Percentiles rank a stretch among this genome's conserved stretches.
These are phyloP conservation scores for Apium graveolens DNA, from an alignment of 129 eudicot species.

Conservation along the genomic window DNA sequence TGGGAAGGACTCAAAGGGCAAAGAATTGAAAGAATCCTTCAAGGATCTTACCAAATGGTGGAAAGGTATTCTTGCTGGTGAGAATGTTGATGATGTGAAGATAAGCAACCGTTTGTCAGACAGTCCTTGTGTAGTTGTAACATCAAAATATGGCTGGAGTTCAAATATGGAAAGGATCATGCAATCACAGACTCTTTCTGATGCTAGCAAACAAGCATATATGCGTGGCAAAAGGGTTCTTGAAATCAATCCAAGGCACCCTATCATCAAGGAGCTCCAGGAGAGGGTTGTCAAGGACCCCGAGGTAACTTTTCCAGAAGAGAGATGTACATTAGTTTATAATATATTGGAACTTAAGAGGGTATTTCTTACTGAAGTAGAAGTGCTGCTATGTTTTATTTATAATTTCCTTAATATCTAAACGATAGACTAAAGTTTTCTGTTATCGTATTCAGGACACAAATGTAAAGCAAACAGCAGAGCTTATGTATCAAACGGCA, in stretches of 20 bases:
- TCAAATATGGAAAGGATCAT: slow-evolving; percentile 93
- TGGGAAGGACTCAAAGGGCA: slow-evolving; percentile 71
- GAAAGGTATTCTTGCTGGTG: slow-evolving; percentile 73
- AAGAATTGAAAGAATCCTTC: slow-evolving; percentile 83
- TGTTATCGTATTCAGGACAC: slow-evolving; percentile 33
- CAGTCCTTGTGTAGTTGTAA: slow-evolving; percentile 95
- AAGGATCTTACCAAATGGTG: slow-evolving; percentile 96
- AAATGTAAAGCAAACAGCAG: slow-evolving; percentile 62
- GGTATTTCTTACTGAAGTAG: neutral
- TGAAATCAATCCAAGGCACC: slow-evolving; percentile 93
- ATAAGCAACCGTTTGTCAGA: slow-evolving; percentile 94
- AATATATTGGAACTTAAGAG: neutral
- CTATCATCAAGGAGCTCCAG: slow-evolving; percentile 82
- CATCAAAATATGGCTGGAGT: slow-evolving; percentile 93
- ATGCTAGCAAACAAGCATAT: slow-evolving; percentile 79
- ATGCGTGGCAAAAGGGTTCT: slow-evolving; percentile 97
- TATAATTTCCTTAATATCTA: neutral
- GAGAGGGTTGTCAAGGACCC: slow-evolving; percentile 78
- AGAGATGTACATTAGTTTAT: neutral
- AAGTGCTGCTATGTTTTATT: neutral
- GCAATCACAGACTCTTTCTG: slow-evolving; percentile 92
- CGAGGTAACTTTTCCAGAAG: slow-evolving; percentile 41
- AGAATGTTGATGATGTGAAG: slow-evolving; percentile 85
- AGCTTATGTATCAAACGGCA: slow-evolving; percentile 83
- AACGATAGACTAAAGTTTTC: neutral